These are phyloP conservation scores for Calonectria pteridis DNA, from an alignment of 2,329 filamentous ascomycete species.

Conservation along the genomic window DNA sequence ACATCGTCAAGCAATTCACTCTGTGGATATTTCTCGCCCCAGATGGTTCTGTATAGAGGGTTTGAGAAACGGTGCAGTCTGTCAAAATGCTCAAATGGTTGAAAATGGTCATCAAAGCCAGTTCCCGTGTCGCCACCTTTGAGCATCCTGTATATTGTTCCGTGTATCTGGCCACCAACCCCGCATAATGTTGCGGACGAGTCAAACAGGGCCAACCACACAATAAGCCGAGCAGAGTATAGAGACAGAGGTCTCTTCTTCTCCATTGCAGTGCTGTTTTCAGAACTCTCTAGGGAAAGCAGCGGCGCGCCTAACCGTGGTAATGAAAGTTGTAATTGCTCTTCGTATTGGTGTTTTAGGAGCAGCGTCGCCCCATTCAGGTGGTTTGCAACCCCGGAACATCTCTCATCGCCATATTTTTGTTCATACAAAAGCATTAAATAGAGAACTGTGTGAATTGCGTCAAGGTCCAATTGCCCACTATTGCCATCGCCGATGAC, in stretches of 20 bases:
- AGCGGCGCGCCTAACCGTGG: not conserved
- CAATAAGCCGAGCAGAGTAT: constrained; percentile 49
- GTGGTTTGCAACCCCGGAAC: constrained; percentile 48
- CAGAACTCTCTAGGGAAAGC: not conserved
- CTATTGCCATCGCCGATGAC: constrained; percentile 39
- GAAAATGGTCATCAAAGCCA: not conserved
- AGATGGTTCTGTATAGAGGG: constrained; percentile 49
- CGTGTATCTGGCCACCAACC: constrained; percentile 49
- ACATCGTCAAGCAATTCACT: constrained; percentile 51
- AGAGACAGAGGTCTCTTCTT: constrained; percentile 40
- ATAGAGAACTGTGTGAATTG: constrained; percentile 48
- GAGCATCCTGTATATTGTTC: constrained; percentile 34
- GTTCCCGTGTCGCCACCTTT: not conserved
- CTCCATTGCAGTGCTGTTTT: not conserved
- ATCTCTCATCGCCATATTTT: constrained; percentile 51
- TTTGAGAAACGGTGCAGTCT: constrained; percentile 49
- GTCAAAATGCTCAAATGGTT: constrained; percentile 40
- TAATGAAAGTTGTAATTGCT: constrained; percentile 16
- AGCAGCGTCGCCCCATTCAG: constrained; percentile 49
- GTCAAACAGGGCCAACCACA: constrained; percentile 50
- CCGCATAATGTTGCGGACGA: constrained; percentile 47
- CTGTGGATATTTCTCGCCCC: constrained; percentile 51
- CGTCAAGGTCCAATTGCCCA: constrained; percentile 44
- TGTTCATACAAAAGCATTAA: constrained; percentile 55
- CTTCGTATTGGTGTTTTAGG: constrained; percentile 43